A percentile compares a stretch with the other conserved stretches of the same genome.
These are phyloP conservation scores for Trypanosoma mega DNA, from an alignment of 208 protist species.

Conservation along the genomic window DNA sequence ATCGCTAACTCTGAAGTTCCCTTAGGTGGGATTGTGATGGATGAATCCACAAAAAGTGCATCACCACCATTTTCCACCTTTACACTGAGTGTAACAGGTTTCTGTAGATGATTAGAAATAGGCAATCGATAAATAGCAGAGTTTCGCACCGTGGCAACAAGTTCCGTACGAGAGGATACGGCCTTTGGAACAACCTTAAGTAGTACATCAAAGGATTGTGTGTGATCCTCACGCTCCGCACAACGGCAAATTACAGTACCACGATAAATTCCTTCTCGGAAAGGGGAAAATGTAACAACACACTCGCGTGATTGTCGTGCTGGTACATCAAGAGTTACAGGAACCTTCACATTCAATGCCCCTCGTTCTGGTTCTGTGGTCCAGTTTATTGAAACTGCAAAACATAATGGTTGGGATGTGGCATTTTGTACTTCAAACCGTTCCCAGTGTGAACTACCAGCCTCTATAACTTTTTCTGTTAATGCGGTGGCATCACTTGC, in stretches of 20 bases:
- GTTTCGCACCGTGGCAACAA: conserved; percentile 83
- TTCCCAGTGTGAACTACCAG: conserved; percentile 40
- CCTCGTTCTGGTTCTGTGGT: conserved; percentile 54
- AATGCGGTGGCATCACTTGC: conserved; percentile 48
- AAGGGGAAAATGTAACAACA: conserved; percentile 67
- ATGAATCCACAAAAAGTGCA: conserved; percentile 61
- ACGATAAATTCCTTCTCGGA: conserved; percentile 78
- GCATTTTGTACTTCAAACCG: conserved; percentile 85
- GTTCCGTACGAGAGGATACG: conserved; percentile 45
- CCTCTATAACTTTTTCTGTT: conserved; percentile 43
- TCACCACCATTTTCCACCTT: conserved; percentile 51
- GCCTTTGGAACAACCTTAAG: conserved; percentile 44
- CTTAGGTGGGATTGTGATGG: conserved; percentile 61
- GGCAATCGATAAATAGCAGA: conserved; percentile 61
- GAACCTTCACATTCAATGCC: conserved; percentile 50
- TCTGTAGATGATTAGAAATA: conserved; percentile 90
- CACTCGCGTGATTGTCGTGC: conserved; percentile 62
- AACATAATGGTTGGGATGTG: conserved; percentile 72
- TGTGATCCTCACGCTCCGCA: conserved; percentile 75
- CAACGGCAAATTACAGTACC: conserved; percentile 66
- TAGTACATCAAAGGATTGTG: conserved; percentile 85
- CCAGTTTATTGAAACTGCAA: conserved; percentile 80
- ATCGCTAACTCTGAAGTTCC: conserved; percentile 56
- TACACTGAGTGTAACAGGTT: conserved; percentile 60
- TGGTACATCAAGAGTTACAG: conserved; percentile 88